These are phyloP conservation scores for Calonectria leucothoes DNA, from an alignment of 2,329 filamentous ascomycete genomes.

Conservation along the genomic window DNA sequence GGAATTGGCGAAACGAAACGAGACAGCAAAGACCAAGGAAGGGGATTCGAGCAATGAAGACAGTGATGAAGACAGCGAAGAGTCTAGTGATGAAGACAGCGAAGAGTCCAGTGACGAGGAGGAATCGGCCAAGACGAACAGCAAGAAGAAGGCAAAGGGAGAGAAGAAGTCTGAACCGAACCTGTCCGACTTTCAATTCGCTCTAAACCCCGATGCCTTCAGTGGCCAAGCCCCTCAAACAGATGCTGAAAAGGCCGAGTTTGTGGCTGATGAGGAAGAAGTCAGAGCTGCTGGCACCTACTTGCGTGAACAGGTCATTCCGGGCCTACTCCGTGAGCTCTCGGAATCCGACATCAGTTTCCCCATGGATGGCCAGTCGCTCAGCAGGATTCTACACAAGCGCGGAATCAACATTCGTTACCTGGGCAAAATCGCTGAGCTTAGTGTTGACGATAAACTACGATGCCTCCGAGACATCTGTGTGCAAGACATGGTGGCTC, in stretches of 20 bases:
- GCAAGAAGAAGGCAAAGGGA: slow-evolving; percentile 44
- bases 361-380: slow-evolving; percentile 96
- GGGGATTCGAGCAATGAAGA: slow-evolving; percentile 45
- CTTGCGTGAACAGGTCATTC: slow-evolving; percentile 81
- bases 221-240: slow-evolving; percentile 92
- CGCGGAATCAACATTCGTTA: slow-evolving; percentile 97
- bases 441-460: slow-evolving; percentile 78
- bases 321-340: slow-evolving; percentile 87
- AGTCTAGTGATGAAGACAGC: slow-evolving; percentile 38
- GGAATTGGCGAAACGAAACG: slow-evolving; percentile 73
- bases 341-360: slow-evolving; percentile 95
- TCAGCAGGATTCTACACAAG: slow-evolving; percentile 91
- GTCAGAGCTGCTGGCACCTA: slow-evolving; percentile 87
- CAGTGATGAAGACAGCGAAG: slow-evolving; percentile 46
- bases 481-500: slow-evolving; percentile 92
- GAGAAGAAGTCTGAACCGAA: slow-evolving; percentile 72
- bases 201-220: slow-evolving; percentile 95
- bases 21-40: slow-evolving; percentile 46
- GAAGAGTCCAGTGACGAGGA: slow-evolving; percentile 43
- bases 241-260: slow-evolving; percentile 87
- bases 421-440: slow-evolving; percentile 83
- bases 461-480: slow-evolving; percentile 81
- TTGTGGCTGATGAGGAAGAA: slow-evolving; percentile 86
- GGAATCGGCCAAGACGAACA: slow-evolving; percentile 32
- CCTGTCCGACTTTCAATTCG: slow-evolving; percentile 86